Percentiles rank a stretch among this genome's conserved stretches.
Evolutionary conservation across 2,329 filamentous ascomycete species (phyloP).

Genomic region (Orbilia brochopaga): DNA sequence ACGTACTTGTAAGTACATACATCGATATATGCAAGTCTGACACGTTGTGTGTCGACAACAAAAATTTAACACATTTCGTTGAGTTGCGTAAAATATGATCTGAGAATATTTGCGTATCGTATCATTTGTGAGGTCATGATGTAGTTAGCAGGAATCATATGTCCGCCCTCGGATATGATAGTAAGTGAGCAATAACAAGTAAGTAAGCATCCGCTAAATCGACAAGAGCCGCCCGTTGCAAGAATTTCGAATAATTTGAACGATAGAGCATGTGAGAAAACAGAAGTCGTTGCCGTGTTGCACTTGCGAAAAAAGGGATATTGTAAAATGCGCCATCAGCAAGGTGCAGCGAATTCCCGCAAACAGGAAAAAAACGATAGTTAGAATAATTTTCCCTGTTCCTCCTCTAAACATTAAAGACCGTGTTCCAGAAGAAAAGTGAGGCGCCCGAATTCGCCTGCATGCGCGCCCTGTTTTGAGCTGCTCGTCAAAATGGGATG

Average conservation of each 20-base stretch:
- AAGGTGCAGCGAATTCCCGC: no score
- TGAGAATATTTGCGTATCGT: constrained; percentile 49
- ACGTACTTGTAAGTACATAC: no score
- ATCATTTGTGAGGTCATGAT: constrained; percentile 19
- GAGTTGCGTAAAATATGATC: neutral
- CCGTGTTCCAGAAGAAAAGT: no score
- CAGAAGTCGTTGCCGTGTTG: neutral
- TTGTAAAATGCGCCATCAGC: neutral
- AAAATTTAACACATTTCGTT: no score
- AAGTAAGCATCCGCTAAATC: constrained; percentile 2
- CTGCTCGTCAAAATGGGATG: no score
- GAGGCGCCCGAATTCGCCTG: no score
- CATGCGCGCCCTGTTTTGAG: no score
- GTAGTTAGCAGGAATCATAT: no score
- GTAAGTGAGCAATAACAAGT: neutral
- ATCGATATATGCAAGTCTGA: no score
- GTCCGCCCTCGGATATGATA: no score
- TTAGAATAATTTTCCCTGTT: neutral
- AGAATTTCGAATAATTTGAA: neutral
- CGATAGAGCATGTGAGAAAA: neutral
- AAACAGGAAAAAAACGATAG: constrained; percentile 5
- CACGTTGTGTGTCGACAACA: no score
- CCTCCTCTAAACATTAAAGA: no score
- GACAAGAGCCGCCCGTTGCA: neutral
- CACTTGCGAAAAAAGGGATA: neutral